A percentile compares a stretch with the other conserved stretches of the same genome.
Evolutionary conservation across 805 yeast species (phyloP).

Genomic region (Teunomyces panamensis): DNA sequence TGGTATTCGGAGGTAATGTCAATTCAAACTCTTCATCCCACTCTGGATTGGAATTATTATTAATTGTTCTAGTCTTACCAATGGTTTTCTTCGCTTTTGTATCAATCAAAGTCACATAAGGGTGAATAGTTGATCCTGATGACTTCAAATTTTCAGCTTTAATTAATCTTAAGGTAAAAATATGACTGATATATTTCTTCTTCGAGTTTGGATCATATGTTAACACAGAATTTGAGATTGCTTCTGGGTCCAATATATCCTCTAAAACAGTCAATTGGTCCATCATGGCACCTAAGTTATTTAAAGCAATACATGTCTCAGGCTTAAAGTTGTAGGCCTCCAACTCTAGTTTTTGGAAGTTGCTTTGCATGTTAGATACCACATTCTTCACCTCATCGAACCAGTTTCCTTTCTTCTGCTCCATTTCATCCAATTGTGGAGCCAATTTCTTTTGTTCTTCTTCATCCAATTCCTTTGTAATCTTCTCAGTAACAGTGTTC

Average conservation of each 20-base stretch:
- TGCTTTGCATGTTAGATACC: slow-evolving; percentile 38
- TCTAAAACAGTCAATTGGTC: slow-evolving; percentile 52
- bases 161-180: slow-evolving; percentile 62
- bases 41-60: slow-evolving; percentile 62
- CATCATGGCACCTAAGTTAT: slow-evolving; percentile 57
- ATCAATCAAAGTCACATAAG: slow-evolving; percentile 64
- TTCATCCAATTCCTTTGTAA: slow-evolving; percentile 42
- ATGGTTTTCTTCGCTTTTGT: slow-evolving; percentile 51
- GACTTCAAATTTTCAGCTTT: slow-evolving; percentile 60
- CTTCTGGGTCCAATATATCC: slow-evolving; percentile 56
- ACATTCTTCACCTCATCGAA: slow-evolving; percentile 53
- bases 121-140: slow-evolving; percentile 37
- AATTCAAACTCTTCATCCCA: slow-evolving; percentile 88
- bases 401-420: slow-evolving; percentile 33
- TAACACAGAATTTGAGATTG: slow-evolving; percentile 42
- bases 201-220: slow-evolving; percentile 30
- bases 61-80: slow-evolving; percentile 67
- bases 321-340: slow-evolving; percentile 53
- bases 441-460: slow-evolving; percentile 20
- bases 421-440: slow-evolving; percentile 5
- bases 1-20: slow-evolving; percentile 35
- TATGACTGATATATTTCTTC: slow-evolving; percentile 40
- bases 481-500: slow-evolving; percentile 30
- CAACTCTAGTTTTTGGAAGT: slow-evolving; percentile 28
- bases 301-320: slow-evolving; percentile 72